Conservation (phyloP, 2,329 filamentous ascomycete species). For the Ophiostoma fasciatum region DNA sequence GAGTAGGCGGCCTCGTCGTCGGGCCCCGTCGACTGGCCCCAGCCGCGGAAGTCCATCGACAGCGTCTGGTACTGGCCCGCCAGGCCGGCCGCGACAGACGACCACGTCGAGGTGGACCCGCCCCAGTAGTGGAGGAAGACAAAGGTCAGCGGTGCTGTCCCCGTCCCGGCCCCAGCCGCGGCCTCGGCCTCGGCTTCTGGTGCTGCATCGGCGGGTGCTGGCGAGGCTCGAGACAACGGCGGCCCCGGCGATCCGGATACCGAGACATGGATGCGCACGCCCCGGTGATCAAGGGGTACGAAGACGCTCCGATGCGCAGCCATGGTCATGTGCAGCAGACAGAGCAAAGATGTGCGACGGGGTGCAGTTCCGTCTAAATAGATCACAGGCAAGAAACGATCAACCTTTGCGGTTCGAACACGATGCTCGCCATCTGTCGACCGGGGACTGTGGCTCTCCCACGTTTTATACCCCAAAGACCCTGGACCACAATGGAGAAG, state of each 20-base stretch:
- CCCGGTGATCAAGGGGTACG: neutral
- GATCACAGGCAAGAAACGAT: no score
- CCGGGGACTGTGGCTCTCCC: no score
- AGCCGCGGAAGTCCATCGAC: conserved; percentile 22
- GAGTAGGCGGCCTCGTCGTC: conserved; percentile 15
- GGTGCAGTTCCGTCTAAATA: no score
- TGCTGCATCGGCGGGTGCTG: no score
- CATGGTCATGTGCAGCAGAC: no score
- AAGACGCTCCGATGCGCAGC: neutral
- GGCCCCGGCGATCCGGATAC: no score
- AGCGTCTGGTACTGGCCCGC: conserved; percentile 13
- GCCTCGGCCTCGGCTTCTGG: neutral
- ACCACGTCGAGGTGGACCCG: conserved; percentile 20
- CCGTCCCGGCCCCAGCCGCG: neutral
- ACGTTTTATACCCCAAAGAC: no score
- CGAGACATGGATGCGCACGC: conserved; percentile 1
- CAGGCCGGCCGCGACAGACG: conserved; percentile 10
- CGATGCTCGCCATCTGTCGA: no score
- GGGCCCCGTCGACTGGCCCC: conserved; percentile 21
- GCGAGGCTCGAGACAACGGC: no score
- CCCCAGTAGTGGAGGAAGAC: conserved; percentile 26
- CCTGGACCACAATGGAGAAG: no score
- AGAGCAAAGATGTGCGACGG: no score
- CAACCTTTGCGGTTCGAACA: no score
- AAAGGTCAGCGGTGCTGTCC: neutral